phyloP scores from a whole-genome alignment of 495 filamentous ascomycete genomes.

The Lichina pygmaea region DNA sequence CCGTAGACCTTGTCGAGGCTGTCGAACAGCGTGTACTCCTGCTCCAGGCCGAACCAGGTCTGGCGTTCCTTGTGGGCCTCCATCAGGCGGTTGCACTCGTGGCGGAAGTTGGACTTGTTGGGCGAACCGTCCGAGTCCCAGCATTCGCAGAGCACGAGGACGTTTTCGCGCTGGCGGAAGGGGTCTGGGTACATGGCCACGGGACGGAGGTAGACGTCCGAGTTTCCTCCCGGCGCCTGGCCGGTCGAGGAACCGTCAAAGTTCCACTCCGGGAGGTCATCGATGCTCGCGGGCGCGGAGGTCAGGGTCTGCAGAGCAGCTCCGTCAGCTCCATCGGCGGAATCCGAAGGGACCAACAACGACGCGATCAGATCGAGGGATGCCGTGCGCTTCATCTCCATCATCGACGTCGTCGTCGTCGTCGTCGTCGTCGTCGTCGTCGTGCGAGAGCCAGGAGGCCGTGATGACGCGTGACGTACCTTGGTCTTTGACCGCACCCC shows the following conservation, averaged over 20 bases:
- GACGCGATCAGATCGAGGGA: neutral
- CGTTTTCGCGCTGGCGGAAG: slow-evolving; percentile 60
- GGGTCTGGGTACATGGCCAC: slow-evolving; percentile 79
- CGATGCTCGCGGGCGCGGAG: slow-evolving; percentile 30
- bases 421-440: neutral
- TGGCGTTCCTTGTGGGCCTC: slow-evolving; percentile 53
- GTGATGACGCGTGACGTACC: slow-evolving; percentile 25
- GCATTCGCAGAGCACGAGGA: slow-evolving; percentile 83
- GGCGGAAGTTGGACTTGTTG: slow-evolving; percentile 97
- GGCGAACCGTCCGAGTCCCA: slow-evolving; percentile 90
- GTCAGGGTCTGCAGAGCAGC: slow-evolving; percentile 40
- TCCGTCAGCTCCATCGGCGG: neutral
- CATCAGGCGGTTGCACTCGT: slow-evolving; percentile 73
- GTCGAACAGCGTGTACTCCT: slow-evolving; percentile 89
- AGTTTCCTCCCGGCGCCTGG: slow-evolving; percentile 89
- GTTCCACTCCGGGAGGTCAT: slow-evolving; percentile 95
- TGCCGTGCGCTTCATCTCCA: neutral
- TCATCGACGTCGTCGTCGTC: neutral
- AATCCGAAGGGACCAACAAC: neutral
- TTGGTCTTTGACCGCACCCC: slow-evolving; percentile 73
- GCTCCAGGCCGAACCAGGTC: slow-evolving; percentile 97
- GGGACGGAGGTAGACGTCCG: slow-evolving; percentile 90
- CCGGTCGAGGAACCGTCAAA: slow-evolving; percentile 91
- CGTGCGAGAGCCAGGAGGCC: neutral
- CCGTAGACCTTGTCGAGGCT: slow-evolving; percentile 69